Conservation (phyloP, 768 basidiomycete genomes). For the Amanita rubescens region DNA sequence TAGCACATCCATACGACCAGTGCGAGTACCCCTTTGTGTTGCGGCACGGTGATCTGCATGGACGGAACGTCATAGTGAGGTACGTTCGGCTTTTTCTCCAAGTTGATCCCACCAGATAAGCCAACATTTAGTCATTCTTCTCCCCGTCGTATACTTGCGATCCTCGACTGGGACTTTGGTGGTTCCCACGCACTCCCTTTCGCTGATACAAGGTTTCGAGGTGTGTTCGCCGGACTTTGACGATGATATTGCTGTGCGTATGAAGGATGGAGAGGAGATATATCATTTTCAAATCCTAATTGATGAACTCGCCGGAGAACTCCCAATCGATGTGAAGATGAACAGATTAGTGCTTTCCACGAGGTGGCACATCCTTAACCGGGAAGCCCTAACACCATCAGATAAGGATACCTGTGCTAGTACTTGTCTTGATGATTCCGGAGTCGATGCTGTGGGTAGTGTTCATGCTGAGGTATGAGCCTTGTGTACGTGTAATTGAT, state of each 20-base stretch:
- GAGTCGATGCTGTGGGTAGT: background rate
- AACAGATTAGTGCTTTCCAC: background rate
- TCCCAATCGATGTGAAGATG: background rate
- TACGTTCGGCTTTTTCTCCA: background rate
- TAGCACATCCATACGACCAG: background rate
- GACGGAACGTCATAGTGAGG: background rate
- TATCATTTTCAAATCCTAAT: background rate
- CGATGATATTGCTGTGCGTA: background rate
- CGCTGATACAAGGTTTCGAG: background rate
- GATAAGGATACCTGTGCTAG: background rate
- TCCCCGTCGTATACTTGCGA: background rate
- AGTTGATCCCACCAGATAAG: background rate
- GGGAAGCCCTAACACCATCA: background rate
- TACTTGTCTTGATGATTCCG: background rate
- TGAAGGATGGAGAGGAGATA: background rate
- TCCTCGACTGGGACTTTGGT: slow-evolving; percentile 3
- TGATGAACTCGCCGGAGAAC: background rate
- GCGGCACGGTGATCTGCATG: background rate
- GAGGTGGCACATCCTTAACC: background rate
- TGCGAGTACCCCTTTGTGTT: background rate
- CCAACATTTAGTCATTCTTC: background rate
- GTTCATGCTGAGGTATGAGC: background rate
- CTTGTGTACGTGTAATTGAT: background rate
- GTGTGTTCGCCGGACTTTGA: background rate
- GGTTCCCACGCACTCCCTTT: background rate